Evolutionary conservation across 1,284 basidiomycete species (phyloP).

Genomic region (Wolfiporia cocos): DNA sequence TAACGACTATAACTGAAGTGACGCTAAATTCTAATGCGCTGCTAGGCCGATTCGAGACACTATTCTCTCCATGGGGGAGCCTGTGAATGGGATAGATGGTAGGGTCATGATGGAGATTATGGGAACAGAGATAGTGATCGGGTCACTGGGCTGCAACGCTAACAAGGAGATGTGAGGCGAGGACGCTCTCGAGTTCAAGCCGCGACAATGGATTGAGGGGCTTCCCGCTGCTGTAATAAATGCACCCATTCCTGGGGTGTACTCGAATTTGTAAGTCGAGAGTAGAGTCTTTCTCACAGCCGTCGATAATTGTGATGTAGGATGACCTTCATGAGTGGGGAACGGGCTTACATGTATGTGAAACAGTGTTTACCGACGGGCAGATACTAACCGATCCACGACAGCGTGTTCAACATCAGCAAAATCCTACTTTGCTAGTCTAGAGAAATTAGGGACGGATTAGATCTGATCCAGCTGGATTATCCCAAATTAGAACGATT

Average conservation of each 20-base stretch:
- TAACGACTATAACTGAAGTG: neutral
- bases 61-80: conserved; percentile 20
- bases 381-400: neutral
- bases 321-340: conserved; percentile 29
- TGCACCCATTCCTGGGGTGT: conserved; percentile 20
- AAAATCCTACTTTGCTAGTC: too few species aligned
- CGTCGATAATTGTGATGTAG: conserved; percentile 12
- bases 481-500: too few species aligned
- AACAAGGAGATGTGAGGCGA: conserved; percentile 47
- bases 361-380: neutral
- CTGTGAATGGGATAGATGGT: conserved; percentile 25
- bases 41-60: conserved; percentile 17
- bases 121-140: conserved; percentile 40
- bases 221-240: conserved; percentile 13
- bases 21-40: neutral
- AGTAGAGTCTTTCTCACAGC: neutral
- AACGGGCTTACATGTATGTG: conserved; percentile 28
- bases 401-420: conserved; percentile 29
- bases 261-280: conserved; percentile 20
- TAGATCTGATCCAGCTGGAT: too few species aligned
- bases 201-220: conserved; percentile 23
- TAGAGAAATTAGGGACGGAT: too few species aligned
- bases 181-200: conserved; percentile 45
- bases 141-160: conserved; percentile 40
- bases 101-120: conserved; percentile 30